These are phyloP conservation scores for Colletotrichum spaethianum DNA, from an alignment of 2,329 filamentous ascomycete genomes.

Conservation along the genomic window DNA sequence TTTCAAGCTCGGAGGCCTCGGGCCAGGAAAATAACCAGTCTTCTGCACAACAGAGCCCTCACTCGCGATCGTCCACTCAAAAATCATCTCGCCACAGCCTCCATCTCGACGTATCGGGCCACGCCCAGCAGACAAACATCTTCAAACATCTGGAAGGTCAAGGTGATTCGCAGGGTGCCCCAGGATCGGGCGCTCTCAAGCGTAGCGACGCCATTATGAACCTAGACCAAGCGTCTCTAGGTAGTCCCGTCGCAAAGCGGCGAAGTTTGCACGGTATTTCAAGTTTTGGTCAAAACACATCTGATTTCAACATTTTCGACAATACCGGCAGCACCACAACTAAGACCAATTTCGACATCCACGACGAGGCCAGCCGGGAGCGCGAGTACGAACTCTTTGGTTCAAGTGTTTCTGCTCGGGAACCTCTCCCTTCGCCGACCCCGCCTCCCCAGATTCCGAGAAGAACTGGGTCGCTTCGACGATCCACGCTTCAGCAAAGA, in stretches of 20 bases:
- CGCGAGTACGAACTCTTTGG: slow-evolving; percentile 69
- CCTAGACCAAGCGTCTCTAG: slow-evolving; percentile 81
- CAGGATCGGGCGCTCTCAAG: slow-evolving; percentile 85
- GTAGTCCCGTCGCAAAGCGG: slow-evolving; percentile 91
- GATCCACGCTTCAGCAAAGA: slow-evolving; percentile 90
- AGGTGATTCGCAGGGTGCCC: slow-evolving; percentile 60
- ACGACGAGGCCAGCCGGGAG: slow-evolving; percentile 60
- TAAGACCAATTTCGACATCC: slow-evolving; percentile 60
- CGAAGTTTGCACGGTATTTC: slow-evolving; percentile 86
- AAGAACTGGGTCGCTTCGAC: slow-evolving; percentile 83
- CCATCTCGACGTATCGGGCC: slow-evolving; percentile 69
- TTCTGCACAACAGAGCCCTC: slow-evolving; percentile 56
- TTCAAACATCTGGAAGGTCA: slow-evolving; percentile 66
- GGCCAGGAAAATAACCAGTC: slow-evolving; percentile 61
- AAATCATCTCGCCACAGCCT: slow-evolving; percentile 68
- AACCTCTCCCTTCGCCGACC: slow-evolving; percentile 60
- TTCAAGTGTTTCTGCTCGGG: slow-evolving; percentile 50
- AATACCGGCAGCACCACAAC: slow-evolving; percentile 60
- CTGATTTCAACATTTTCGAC: slow-evolving; percentile 84
- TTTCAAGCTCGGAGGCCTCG: slow-evolving; percentile 57
- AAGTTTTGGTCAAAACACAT: slow-evolving; percentile 67
- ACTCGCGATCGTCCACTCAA: slow-evolving; percentile 61
- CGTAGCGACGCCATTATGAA: slow-evolving; percentile 93
- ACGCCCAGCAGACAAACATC: slow-evolving; percentile 62
- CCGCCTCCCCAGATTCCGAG: slow-evolving; percentile 71